Conservation (phyloP, 805 yeast species). For the Ogataea trehaloabstinens region DNA sequence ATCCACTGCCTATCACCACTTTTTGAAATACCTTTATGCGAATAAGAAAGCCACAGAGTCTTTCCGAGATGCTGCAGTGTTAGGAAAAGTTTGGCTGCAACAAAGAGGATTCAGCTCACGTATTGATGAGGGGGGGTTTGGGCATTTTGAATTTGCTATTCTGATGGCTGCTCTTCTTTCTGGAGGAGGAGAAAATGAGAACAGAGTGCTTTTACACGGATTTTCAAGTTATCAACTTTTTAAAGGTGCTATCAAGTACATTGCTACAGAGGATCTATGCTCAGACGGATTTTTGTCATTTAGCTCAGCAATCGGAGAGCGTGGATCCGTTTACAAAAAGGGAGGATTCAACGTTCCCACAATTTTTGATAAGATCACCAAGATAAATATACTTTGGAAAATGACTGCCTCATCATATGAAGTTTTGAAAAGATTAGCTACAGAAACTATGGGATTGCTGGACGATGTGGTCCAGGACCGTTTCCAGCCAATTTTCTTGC, state of each 20-base stretch:
- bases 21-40: conserved; percentile 72
- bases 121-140: conserved; percentile 73
- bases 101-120: conserved; percentile 79
- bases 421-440: conserved; percentile 62
- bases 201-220: conserved; percentile 76
- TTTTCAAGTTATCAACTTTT: conserved; percentile 91
- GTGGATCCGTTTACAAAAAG: conserved; percentile 42
- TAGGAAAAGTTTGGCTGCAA: conserved; percentile 86
- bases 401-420: conserved; percentile 69
- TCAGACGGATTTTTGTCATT: conserved; percentile 65
- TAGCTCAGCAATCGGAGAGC: conserved; percentile 51
- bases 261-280: conserved; percentile 76
- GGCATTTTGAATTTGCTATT: conserved; percentile 84
- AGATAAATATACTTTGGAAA: conserved; percentile 77
- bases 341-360: conserved; percentile 74
- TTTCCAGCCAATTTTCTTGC: conserved; percentile 73
- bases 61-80: conserved; percentile 80
- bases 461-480: conserved; percentile 82
- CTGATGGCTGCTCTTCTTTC: conserved; percentile 77
- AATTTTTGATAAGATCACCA: conserved; percentile 70
- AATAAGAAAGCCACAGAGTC: conserved; percentile 74
- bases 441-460: conserved; percentile 61
- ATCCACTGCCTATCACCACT: conserved; percentile 64
- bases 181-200: conserved; percentile 79
- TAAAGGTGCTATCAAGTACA: conserved; percentile 78